Base-by-base conservation (phyloP, 257 asterid genomes). In the Primulina eburnea region DNA sequence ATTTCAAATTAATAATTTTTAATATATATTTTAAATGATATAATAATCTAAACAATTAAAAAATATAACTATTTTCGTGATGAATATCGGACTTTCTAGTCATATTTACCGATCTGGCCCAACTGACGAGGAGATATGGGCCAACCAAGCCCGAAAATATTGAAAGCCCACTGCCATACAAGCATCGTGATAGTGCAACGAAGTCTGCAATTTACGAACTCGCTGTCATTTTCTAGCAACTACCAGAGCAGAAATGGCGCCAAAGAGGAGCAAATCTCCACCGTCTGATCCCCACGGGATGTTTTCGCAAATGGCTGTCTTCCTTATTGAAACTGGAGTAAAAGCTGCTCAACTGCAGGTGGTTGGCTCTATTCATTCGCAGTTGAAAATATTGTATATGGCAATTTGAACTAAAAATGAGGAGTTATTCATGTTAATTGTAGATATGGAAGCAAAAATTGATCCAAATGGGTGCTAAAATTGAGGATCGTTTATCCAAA, bases 371-470 rank as follows among this genome's bases (percentile, higher is more conserved):
- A n/a, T 43, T 57, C 62, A 26, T 69, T 69, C 64, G 17, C 33
- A 35, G 17, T 34, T 2, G 6, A 61, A 58, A 65, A 7, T 14
- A 34, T 26, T 62, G 3, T 64, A 40, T 18, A 21, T 71, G 26
- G 72, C 61, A 71, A 71, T 65, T 24, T 58, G 76, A 70, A 24
- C 35, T 17, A 21, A 21, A 40, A 43, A 21, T 17, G 20, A 18
- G 24, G 37, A 20, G 12, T 34, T 65, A n/a, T 8, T 0, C 14
- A 12, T 60, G 14, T 17, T 65, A 9, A 32, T 77, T 64, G 62
- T 55, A 93, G 99, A 90, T 93, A 78, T 93, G 99, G 99, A 85
- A 87, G 88, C 90, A 80, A 53, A 90, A 86, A 73, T 70, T 94
- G 82, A 82, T 69, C 74, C 97, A 94, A 79, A 81, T 94, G 97